These are phyloP conservation scores for Cladobotryum protrusum DNA, from an alignment of 2,329 filamentous ascomycete genomes.

Conservation along the genomic window DNA sequence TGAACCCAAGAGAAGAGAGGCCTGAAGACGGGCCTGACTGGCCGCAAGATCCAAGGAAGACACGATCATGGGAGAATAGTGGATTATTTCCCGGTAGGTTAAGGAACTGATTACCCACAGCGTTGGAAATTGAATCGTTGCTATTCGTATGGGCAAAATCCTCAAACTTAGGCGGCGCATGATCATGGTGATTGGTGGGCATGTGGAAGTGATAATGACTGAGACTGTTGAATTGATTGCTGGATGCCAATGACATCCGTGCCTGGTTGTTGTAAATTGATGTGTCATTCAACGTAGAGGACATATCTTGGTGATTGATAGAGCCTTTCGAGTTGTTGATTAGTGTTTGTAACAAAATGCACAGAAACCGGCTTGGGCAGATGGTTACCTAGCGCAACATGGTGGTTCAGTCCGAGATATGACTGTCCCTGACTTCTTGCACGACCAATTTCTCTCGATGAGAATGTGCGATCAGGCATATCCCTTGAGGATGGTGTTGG, in stretches of 20 bases:
- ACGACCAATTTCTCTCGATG: conserved; percentile 18
- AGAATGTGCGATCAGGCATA: conserved; percentile 19
- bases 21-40: conserved; percentile 17
- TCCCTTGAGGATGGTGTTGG: conserved; percentile 28
- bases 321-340: conserved; percentile 16
- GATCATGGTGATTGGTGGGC: conserved; percentile 16
- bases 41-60: conserved; percentile 23
- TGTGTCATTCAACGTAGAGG: conserved; percentile 24
- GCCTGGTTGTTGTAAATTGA: conserved; percentile 26
- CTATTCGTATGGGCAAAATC: conserved; percentile 15
- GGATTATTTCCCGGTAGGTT: conserved; percentile 26
- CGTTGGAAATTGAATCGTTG: conserved; percentile 16
- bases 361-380: conserved; percentile 4
- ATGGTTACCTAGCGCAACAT: conserved; percentile 11
- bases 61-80: conserved; percentile 27
- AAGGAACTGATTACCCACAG: conserved; percentile 21
- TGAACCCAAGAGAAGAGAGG: conserved; percentile 24
- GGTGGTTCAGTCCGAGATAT: conserved; percentile 9
- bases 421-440: conserved; percentile 15
- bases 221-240: conserved; percentile 19
- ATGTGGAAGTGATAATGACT: conserved; percentile 23
- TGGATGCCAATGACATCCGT: conserved; percentile 22
- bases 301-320: conserved; percentile 21
- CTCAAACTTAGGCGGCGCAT: conserved; percentile 24
- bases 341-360: conserved; percentile 4